phyloP scores from a whole-genome alignment of 345 rosid genomes.

The Salix dunnii region DNA sequence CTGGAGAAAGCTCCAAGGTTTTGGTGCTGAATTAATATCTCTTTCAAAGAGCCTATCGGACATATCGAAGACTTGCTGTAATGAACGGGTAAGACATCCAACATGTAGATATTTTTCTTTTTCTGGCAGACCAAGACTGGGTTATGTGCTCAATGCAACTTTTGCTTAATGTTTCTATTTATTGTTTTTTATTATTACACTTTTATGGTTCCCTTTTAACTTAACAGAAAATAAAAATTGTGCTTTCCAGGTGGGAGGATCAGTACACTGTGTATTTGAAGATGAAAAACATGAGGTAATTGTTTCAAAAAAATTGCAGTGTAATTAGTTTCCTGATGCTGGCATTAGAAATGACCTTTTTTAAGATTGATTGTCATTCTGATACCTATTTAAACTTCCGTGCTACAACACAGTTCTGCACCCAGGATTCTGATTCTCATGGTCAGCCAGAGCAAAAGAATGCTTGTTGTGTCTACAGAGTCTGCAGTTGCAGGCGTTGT shows the following conservation, averaged over 20 bases:
- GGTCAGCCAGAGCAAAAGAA: constrained; percentile 44
- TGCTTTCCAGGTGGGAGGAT: constrained; percentile 26
- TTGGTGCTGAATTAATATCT: constrained; percentile 68
- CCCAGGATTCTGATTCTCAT: constrained; percentile 36
- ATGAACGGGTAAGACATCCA: constrained; percentile 51
- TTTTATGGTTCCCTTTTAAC: not conserved
- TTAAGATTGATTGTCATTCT: not conserved
- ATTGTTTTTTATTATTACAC: not conserved
- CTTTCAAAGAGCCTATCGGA: constrained; percentile 65
- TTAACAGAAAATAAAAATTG: not conserved
- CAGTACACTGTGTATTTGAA: constrained; percentile 12
- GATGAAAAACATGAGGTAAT: constrained; percentile 39
- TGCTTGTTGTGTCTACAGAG: constrained; percentile 29
- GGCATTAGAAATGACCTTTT: not conserved
- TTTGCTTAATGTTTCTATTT: not conserved
- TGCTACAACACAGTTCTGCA: constrained; percentile 34
- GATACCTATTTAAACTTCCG: constrained; percentile 8
- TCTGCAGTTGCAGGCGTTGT: constrained; percentile 56
- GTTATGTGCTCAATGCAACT: not conserved
- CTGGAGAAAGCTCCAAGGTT: constrained; percentile 45
- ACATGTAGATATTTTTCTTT: not conserved
- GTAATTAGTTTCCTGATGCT: not conserved
- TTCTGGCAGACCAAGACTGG: not conserved
- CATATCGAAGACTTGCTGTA: constrained; percentile 45
- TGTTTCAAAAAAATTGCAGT: not conserved